A percentile compares a stretch with the other conserved stretches of the same genome.
phyloP scores from a whole-genome alignment of 78 protist species.

The Chrysochromulina tobinii region DNA sequence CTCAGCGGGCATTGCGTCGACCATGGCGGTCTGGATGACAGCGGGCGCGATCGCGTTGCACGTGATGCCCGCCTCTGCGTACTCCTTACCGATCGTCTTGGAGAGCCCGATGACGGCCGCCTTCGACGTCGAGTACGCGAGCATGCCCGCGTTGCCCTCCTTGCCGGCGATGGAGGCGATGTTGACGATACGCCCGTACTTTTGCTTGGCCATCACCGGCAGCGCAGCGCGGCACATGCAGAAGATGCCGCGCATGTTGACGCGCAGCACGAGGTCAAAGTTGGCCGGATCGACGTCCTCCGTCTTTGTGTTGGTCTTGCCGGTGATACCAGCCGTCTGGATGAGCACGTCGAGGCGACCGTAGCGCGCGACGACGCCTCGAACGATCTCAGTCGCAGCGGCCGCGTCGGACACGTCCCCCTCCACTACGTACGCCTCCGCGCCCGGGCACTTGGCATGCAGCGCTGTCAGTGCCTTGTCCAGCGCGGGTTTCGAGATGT shows the following conservation, averaged over 20 bases:
- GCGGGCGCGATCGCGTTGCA: slow-evolving; percentile 29
- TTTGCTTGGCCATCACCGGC: slow-evolving; percentile 13
- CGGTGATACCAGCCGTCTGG: slow-evolving; percentile 36
- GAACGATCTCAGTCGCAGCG: not conserved
- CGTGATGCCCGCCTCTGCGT: slow-evolving; percentile 24
- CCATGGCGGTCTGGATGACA: slow-evolving; percentile 1
- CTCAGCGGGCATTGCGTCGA: not conserved
- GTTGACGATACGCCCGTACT: slow-evolving; percentile 40
- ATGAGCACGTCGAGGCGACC: not conserved
- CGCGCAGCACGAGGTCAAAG: slow-evolving; percentile 8
- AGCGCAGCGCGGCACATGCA: slow-evolving; percentile 25
- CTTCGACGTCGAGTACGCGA: slow-evolving; percentile 16
- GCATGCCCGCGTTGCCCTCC: slow-evolving; percentile 39
- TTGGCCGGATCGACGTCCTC: not conserved
- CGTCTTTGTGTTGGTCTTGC: not conserved
- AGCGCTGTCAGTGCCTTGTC: not conserved
- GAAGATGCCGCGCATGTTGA: slow-evolving; percentile 29
- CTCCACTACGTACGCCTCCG: not conserved
- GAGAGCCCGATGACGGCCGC: slow-evolving; percentile 25
- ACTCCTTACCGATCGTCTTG: slow-evolving; percentile 35
- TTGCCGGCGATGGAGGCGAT: slow-evolving; percentile 46
- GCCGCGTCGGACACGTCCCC: not conserved
- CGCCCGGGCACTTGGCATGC: not conserved
- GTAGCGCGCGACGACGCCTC: not conserved
- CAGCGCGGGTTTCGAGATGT: not conserved